Conservation (phyloP, 179 eudicot species). For the Sideroxylon spinosum region DNA sequence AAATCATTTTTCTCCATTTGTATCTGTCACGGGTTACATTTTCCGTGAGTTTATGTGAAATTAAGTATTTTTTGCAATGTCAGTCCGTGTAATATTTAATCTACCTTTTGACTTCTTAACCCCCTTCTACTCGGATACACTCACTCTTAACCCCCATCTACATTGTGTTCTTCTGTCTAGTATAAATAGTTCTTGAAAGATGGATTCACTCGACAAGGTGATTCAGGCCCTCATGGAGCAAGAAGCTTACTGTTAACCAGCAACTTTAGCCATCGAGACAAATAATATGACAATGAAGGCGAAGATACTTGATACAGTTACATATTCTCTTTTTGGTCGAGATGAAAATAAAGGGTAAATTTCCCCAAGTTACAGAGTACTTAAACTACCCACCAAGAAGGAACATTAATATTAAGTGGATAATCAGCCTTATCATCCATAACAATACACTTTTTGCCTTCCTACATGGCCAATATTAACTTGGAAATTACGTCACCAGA, state of each 20-base stretch:
- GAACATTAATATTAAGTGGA: background rate
- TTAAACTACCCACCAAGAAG: background rate
- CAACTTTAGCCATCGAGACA: background rate
- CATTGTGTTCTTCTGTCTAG: background rate
- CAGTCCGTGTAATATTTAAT: too few species aligned
- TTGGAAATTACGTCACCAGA: background rate
- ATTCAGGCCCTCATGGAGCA: background rate
- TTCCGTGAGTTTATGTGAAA: too few species aligned
- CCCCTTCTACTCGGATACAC: background rate
- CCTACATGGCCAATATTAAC: too few species aligned
- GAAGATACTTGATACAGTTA: background rate
- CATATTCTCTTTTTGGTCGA: background rate
- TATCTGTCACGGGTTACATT: too few species aligned
- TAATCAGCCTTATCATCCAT: background rate
- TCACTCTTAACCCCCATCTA: background rate
- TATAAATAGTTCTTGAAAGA: background rate
- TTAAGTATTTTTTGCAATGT: too few species aligned
- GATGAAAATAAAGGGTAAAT: background rate
- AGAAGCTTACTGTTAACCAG: background rate
- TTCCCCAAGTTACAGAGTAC: background rate
- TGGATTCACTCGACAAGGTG: background rate
- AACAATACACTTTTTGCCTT: too few species aligned
- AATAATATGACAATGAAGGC: background rate
- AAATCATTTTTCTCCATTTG: too few species aligned
- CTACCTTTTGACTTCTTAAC: too few species aligned